These are phyloP conservation scores for Sugiyamaella boreocaroliniensis DNA, from an alignment of 805 yeast genomes.

Conservation along the genomic window DNA sequence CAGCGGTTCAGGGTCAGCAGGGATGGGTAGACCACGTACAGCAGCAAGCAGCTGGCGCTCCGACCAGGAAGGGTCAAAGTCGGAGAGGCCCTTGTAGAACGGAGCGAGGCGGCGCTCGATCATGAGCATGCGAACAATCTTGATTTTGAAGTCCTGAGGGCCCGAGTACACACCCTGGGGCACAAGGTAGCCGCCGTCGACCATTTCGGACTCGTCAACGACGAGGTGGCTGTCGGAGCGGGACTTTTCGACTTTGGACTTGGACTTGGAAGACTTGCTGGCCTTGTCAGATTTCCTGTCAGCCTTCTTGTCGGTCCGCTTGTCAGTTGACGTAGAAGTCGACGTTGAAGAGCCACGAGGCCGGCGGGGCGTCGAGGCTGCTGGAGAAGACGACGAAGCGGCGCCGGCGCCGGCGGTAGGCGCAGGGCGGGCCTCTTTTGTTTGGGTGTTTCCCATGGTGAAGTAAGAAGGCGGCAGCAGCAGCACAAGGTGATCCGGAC, in stretches of 20 bases:
- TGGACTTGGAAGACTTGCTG: not conserved
- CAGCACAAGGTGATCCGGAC: too few species aligned
- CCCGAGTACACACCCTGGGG: constrained; percentile 82
- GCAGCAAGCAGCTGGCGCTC: constrained; percentile 56
- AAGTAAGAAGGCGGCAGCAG: too few species aligned
- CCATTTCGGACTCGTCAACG: constrained; percentile 45
- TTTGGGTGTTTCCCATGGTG: constrained; percentile 19
- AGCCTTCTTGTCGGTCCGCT: not conserved
- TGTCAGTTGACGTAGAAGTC: not conserved
- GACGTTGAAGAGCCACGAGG: too few species aligned
- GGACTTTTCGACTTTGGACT: not conserved
- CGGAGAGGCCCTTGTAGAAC: constrained; percentile 83
- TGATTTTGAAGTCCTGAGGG: constrained; percentile 67
- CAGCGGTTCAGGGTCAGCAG: constrained; percentile 7
- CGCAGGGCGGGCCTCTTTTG: constrained; percentile 10
- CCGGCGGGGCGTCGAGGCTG: too few species aligned
- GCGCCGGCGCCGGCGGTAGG: not conserved
- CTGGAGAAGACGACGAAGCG: too few species aligned
- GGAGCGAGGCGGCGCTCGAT: constrained; percentile 74
- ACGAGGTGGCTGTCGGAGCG: constrained; percentile 15
- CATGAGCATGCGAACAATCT: constrained; percentile 65
- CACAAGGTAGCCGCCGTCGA: constrained; percentile 91
- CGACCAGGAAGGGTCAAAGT: constrained; percentile 64
- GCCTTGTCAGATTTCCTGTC: not conserved
- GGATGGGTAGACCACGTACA: constrained; percentile 25